Evolutionary conservation across 2,329 filamentous ascomycete species (phyloP).

Genomic region (Emydomyces testavorans): DNA sequence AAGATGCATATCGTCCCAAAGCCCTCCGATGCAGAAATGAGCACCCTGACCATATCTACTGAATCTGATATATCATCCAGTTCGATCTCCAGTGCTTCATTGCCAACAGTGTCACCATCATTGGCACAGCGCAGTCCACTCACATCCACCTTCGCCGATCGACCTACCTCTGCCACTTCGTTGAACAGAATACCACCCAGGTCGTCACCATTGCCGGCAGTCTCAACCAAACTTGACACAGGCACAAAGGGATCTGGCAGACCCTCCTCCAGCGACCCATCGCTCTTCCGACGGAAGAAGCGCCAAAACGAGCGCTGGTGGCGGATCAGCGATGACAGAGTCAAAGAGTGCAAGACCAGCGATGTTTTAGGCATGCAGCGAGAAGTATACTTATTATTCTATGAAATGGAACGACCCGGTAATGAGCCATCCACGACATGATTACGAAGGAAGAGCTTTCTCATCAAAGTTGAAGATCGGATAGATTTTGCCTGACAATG

Average conservation of each 20-base stretch:
- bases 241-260: slow-evolving; percentile 12
- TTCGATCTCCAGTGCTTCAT: slow-evolving; percentile 25
- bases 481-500: not conserved
- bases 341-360: slow-evolving; percentile 83
- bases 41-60: slow-evolving; percentile 24
- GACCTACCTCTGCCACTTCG: slow-evolving; percentile 9
- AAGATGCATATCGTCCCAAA: slow-evolving; percentile 32
- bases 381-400: slow-evolving; percentile 93
- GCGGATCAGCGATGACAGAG: slow-evolving; percentile 94
- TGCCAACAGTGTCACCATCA: slow-evolving; percentile 16
- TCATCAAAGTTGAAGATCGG: not conserved
- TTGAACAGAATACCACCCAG: not conserved
- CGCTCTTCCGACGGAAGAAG: slow-evolving; percentile 38
- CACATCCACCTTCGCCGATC: slow-evolving; percentile 15
- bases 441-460: not conserved
- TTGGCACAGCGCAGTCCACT: slow-evolving; percentile 5
- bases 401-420: slow-evolving; percentile 59
- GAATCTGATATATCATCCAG: slow-evolving; percentile 24
- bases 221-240: not conserved
- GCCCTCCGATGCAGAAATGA: slow-evolving; percentile 22
- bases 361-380: slow-evolving; percentile 89
- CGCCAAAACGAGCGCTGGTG: slow-evolving; percentile 73
- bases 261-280: not conserved
- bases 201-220: slow-evolving; percentile 1
- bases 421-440: slow-evolving; percentile 19